Evolutionary conservation across 208 protist species (phyloP), one percentile per base, ranked within the genome.

Genomic region (Spongospora subterranea): DNA sequence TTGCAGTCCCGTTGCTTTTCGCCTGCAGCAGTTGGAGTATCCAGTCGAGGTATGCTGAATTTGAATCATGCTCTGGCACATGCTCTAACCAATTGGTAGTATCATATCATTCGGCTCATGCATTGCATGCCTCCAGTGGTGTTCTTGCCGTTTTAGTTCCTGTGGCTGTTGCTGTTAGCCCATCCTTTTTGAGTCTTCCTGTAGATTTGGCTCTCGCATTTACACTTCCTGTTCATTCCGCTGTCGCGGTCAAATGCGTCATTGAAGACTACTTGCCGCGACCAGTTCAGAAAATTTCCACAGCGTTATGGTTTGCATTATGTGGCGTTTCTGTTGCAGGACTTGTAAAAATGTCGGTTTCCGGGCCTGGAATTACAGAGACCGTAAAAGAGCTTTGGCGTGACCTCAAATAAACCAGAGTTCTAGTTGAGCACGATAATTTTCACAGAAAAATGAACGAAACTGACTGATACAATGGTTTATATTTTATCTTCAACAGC

Each of bases 351-450:
- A 6, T 82, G 6, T 45, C 71, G 13, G n/a, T 35, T 20, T 39
- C 71, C 35, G 71, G 71, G 13, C 71, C 71, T 6, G 71, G 71
- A 6, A 6, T 82, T n/a, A 82, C n/a, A 20, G n/a, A 82, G 17
- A 45, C 71, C 71, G 71, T 82, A 6, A 82, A 82, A 43, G 71
- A 82, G n/a, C n/a, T 82, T 20, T 82, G 71, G 71, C 71, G 71
- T 20, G 71, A n/a, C n/a, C n/a, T n/a, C n/a, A n/a, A n/a, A n/a
- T n/a, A 82, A 43, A 65, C n/a, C n/a, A n/a, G n/a, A n/a, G n/a
- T n/a, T n/a, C n/a, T n/a, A n/a, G n/a, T n/a, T n/a, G n/a, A n/a
- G n/a, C n/a, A n/a, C n/a, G n/a, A n/a, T n/a, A n/a, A n/a, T n/a
- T n/a, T n/a, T n/a, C n/a, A n/a, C n/a, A n/a, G n/a, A n/a, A n/a